A percentile compares a stretch with the other conserved stretches of the same genome.
Conservation (phyloP, 2,329 filamentous ascomycete species). For the Fusarium falciforme region DNA sequence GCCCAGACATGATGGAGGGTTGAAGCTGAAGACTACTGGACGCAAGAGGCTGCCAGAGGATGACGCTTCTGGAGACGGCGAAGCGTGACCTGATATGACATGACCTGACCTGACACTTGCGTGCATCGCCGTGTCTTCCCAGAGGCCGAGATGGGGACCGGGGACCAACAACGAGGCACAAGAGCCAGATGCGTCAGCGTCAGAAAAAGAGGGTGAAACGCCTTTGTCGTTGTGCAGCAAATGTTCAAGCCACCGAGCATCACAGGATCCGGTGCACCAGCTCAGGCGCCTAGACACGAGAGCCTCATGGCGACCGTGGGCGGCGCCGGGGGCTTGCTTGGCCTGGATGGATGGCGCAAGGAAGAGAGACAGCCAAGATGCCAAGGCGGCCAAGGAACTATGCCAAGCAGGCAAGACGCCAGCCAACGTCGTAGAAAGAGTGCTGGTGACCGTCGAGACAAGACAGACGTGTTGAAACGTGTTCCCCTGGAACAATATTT, state of each 20-base stretch:
- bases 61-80: conserved; percentile 32
- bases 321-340: conserved; percentile 5
- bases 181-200: conserved; percentile 1
- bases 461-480: conserved; percentile 35
- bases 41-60: conserved; percentile 27
- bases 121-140: conserved; percentile 23
- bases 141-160: conserved; percentile 5
- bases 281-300: conserved; percentile 17
- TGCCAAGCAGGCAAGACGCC: conserved; percentile 8
- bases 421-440: conserved; percentile 10
- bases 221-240: conserved; percentile 5
- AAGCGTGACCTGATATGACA: conserved; percentile 47
- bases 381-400: conserved; percentile 14
- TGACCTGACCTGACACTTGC: conserved; percentile 42
- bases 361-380: conserved; percentile 10
- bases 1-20: conserved; percentile 37
- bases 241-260: conserved; percentile 2
- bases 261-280: conserved; percentile 6
- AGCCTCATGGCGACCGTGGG: conserved; percentile 23
- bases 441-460: conserved; percentile 6
- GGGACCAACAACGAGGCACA: conserved; percentile 5
- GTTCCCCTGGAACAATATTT: conserved; percentile 35
- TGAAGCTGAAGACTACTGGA: conserved; percentile 35
- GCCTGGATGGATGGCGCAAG: neutral
- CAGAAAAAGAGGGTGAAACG: conserved; percentile 18